These are phyloP conservation scores for Acidomyces sp. DNA, from an alignment of 495 filamentous ascomycete genomes.

Conservation along the genomic window DNA sequence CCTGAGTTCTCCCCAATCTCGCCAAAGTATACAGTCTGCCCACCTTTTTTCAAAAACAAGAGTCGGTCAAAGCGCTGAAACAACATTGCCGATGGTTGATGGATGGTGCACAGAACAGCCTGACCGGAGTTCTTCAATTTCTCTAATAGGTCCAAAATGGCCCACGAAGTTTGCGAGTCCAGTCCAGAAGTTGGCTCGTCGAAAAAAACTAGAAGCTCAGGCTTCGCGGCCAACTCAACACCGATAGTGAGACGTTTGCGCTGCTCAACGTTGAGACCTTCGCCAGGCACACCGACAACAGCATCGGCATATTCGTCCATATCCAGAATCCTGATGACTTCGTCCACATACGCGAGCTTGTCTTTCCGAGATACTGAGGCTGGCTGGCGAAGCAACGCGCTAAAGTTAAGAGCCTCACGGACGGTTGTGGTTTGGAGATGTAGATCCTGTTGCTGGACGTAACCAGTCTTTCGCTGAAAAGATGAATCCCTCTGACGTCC, in stretches of 20 bases:
- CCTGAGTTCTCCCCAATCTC: slow-evolving; percentile 71
- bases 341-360: slow-evolving; percentile 77
- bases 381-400: slow-evolving; percentile 73
- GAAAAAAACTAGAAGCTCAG: slow-evolving; percentile 25
- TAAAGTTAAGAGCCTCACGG: slow-evolving; percentile 72
- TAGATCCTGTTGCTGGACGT: slow-evolving; percentile 92
- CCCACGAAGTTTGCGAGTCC: slow-evolving; percentile 24
- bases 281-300: slow-evolving; percentile 72
- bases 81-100: slow-evolving; percentile 81
- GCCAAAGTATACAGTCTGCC: slow-evolving; percentile 81
- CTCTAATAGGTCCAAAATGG: slow-evolving; percentile 20
- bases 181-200: slow-evolving; percentile 29
- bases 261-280: slow-evolving; percentile 84
- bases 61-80: slow-evolving; percentile 86
- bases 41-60: slow-evolving; percentile 68
- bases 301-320: slow-evolving; percentile 85
- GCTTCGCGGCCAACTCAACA: slow-evolving; percentile 25
- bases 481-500: slow-evolving; percentile 60
- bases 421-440: slow-evolving; percentile 79
- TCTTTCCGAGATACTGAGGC: slow-evolving; percentile 51
- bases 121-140: slow-evolving; percentile 24
- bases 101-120: slow-evolving; percentile 36
- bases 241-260: slow-evolving; percentile 30
- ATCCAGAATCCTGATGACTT: slow-evolving; percentile 78
- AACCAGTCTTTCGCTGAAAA: slow-evolving; percentile 89